Evolutionary conservation across 2,329 filamentous ascomycete species (phyloP).

Genomic region (Neurospora sp.): DNA sequence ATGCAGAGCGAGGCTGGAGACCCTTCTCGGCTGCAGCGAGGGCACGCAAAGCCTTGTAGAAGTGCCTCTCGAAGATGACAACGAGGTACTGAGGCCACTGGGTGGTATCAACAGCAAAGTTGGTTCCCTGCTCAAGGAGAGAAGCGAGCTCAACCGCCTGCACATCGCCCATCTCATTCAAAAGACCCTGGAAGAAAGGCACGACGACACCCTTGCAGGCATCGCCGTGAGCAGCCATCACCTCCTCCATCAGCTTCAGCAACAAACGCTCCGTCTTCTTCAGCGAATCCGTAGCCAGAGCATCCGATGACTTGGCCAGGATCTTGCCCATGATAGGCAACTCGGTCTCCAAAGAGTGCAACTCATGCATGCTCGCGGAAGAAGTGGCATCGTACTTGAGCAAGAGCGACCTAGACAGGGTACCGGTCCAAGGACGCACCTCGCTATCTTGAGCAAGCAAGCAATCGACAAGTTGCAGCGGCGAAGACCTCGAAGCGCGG

Average conservation of each 20-base stretch:
- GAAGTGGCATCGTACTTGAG: slow-evolving; percentile 41
- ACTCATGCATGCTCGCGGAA: slow-evolving; percentile 46
- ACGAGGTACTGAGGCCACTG: slow-evolving; percentile 24
- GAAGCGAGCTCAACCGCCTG: background rate
- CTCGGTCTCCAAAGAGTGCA: slow-evolving; percentile 56
- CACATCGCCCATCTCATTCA: background rate
- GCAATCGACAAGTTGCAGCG: slow-evolving; percentile 38
- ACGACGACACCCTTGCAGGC: slow-evolving; percentile 20
- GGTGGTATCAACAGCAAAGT: slow-evolving; percentile 19
- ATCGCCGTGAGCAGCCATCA: slow-evolving; percentile 30
- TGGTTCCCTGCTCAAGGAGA: slow-evolving; percentile 10
- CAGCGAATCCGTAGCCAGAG: slow-evolving; percentile 41
- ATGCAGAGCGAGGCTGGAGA: slow-evolving; percentile 18
- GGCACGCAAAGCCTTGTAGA: slow-evolving; percentile 36
- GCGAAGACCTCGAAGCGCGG: slow-evolving; percentile 28
- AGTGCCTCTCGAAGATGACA: slow-evolving; percentile 28
- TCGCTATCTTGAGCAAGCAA: slow-evolving; percentile 26
- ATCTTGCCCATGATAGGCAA: slow-evolving; percentile 50
- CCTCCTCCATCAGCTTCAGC: slow-evolving; percentile 32
- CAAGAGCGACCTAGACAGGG: slow-evolving; percentile 42
- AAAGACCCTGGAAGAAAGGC: slow-evolving; percentile 16
- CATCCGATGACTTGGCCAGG: slow-evolving; percentile 37
- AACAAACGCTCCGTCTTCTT: slow-evolving; percentile 38
- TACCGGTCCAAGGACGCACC: slow-evolving; percentile 35
- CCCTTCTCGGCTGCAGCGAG: slow-evolving; percentile 27